A percentile compares a stretch with the other conserved stretches of the same genome.
phyloP scores from a whole-genome alignment of 1,284 basidiomycete genomes.

The Ustilago trichophora region DNA sequence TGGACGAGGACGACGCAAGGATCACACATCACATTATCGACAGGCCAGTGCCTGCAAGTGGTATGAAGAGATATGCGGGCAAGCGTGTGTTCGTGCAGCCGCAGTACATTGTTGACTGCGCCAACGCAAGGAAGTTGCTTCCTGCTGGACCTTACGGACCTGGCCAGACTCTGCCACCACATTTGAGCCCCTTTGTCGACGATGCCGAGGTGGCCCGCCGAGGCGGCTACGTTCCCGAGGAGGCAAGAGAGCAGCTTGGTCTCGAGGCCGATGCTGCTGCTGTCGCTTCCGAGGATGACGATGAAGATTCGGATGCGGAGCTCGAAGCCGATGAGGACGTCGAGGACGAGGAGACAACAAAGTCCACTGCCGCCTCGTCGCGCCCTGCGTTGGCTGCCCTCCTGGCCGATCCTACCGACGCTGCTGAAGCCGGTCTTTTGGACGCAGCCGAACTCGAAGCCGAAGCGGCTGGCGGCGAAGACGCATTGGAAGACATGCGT shows the following conservation, averaged over 20 bases:
- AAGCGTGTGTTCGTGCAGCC: constrained; percentile 92
- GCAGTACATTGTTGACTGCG: constrained; percentile 97
- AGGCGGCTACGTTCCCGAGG: constrained; percentile 68
- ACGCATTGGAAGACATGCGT: constrained; percentile 79
- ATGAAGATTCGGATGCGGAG: constrained; percentile 55
- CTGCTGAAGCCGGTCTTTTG: constrained; percentile 75
- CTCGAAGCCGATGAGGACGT: constrained; percentile 67
- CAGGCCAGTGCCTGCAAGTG: constrained; percentile 72
- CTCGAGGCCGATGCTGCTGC: constrained; percentile 70
- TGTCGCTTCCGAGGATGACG: constrained; percentile 69
- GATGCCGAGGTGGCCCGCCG: constrained; percentile 71
- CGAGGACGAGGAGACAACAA: constrained; percentile 63
- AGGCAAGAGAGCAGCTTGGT: constrained; percentile 69
- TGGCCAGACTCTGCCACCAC: constrained; percentile 88
- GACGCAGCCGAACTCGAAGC: constrained; percentile 92
- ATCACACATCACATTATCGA: constrained; percentile 98
- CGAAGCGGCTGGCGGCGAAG: constrained; percentile 85
- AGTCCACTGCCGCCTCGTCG: constrained; percentile 15
- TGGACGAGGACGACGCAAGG: constrained; percentile 72
- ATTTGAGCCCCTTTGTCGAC: constrained; percentile 93
- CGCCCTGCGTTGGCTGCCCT: constrained; percentile 67
- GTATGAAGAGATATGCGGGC: constrained; percentile 51
- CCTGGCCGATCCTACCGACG: constrained; percentile 72
- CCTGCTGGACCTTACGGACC: constrained; percentile 87
- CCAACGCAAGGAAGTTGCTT: constrained; percentile 85